Evolutionary conservation across 257 asterid genomes (phyloP), one percentile per base, ranked within the genome.

Genomic region (Paraleonurus japonicus): DNA sequence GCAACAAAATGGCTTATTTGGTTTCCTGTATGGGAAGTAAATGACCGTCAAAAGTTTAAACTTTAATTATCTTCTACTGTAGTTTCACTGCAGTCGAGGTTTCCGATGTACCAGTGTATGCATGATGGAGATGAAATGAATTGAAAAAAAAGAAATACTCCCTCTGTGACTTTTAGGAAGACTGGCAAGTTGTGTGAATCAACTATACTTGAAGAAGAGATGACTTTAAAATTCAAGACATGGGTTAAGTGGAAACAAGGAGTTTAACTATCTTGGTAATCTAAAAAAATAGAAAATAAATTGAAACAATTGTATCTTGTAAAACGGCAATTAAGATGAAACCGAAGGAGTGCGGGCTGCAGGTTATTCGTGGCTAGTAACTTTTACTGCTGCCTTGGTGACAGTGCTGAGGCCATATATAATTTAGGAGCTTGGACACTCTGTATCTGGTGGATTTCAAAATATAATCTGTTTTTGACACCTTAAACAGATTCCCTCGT

Each of bases 401-500:
- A 12, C 50, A 53, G 35, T 7, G 13, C 12, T 20, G 26, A 9
- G 39, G 24, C 33, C 33, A 41, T 43, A 11, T 32, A 45, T 26
- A 60, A 3, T 24, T 48, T 48, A 57, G 24, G 62, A 57, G 3
- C 33, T 54, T 50, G 69, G 50, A 24, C 60, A 22, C 37, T 60
- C 66, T 71, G 62, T 13, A 45, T 65, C 23, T 59, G 41, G 65
- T 61, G 58, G 59, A 47, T 69, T 39, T 17, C 48, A 48, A 35
- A 54, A 50, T 32, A 6, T 67, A 47, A 20, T 60, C 50, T 48
- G 20, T 62, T 33, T 6, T 16, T 43, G 16, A 6, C 54, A 53
- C 50, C 27, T 62, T 61, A 17, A 22, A 1, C 28, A 17, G 50
- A 47, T 45, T 7, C 16, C 26, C 23, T 23, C 16, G 22, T 47